Percentiles rank a stretch among this genome's conserved stretches.
phyloP scores from a whole-genome alignment of 306 rosid genomes.

The Lathyrus tuberosus region DNA sequence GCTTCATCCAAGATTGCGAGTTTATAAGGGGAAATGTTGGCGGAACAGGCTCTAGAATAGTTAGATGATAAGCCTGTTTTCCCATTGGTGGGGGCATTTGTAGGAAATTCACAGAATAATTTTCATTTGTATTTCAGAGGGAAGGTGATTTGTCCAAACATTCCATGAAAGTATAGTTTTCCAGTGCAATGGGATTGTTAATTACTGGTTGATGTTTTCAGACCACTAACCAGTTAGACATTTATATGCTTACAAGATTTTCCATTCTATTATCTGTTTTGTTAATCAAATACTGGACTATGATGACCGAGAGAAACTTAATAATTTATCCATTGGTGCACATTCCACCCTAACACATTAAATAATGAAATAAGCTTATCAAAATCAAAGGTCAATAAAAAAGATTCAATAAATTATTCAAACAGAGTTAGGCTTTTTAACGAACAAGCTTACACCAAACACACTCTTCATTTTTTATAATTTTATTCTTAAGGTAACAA shows the following conservation, averaged over 20 bases:
- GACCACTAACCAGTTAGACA: not conserved
- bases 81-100: not conserved
- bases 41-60: not conserved
- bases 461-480: not conserved
- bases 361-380: conserved; percentile 8
- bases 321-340: conserved; percentile 1
- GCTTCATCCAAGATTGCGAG: not conserved
- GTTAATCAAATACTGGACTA: conserved; percentile 8
- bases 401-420: not conserved
- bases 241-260: conserved; percentile 17
- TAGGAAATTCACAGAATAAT: not conserved
- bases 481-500: conserved; percentile 4
- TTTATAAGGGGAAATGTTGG: conserved; percentile 10
- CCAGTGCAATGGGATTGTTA: not conserved
- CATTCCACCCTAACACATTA: not conserved
- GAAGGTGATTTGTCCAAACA: not conserved
- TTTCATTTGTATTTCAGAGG: not conserved
- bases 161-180: not conserved
- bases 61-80: not conserved
- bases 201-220: not conserved
- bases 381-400: not conserved
- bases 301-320: conserved; percentile 10
- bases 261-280: not conserved
- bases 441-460: conserved; percentile 3
- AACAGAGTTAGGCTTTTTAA: conserved; percentile 10